phyloP scores from a whole-genome alignment of 371 early-diverging fungal species.

The Mortierella sp. region DNA sequence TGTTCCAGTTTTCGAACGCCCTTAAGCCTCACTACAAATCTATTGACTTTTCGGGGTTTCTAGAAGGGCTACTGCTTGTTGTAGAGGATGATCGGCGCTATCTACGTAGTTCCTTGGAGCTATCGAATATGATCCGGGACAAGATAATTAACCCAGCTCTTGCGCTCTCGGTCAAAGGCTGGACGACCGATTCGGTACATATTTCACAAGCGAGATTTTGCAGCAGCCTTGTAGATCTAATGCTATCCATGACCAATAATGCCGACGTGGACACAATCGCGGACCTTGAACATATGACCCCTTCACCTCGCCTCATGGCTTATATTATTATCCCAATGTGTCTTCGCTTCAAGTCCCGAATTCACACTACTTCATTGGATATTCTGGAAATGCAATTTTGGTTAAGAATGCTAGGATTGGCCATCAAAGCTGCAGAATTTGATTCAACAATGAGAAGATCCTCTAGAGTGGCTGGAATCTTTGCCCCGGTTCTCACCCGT shows the following conservation, averaged over 20 bases:
- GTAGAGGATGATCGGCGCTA: conserved; percentile 62
- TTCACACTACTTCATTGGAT: conserved; percentile 50
- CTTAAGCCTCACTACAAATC: conserved; percentile 65
- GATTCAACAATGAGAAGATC: conserved; percentile 58
- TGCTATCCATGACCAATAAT: conserved; percentile 67
- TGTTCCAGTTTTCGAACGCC: conserved; percentile 59
- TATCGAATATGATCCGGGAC: conserved; percentile 62
- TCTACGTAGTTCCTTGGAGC: conserved; percentile 58
- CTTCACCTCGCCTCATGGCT: conserved; percentile 62
- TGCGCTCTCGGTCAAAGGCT: conserved; percentile 57
- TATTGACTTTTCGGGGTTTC: conserved; percentile 66
- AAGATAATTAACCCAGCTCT: conserved; percentile 65
- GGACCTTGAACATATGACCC: conserved; percentile 62
- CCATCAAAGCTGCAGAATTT: conserved; percentile 60
- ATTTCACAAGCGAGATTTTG: conserved; percentile 58
- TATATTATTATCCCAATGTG: conserved; percentile 67
- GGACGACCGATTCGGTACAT: conserved; percentile 56
- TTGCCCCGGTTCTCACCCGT: conserved; percentile 58
- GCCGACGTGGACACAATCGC: conserved; percentile 65
- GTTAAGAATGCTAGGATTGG: conserved; percentile 41
- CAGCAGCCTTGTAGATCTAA: conserved; percentile 65
- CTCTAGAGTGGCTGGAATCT: conserved; percentile 56
- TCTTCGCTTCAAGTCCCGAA: conserved; percentile 58
- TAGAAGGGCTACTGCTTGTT: conserved; percentile 64
- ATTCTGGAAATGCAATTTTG: conserved; percentile 52